These are phyloP conservation scores for Aspergillus viridinutans DNA, from an alignment of 2,329 filamentous ascomycete genomes.

Conservation along the genomic window DNA sequence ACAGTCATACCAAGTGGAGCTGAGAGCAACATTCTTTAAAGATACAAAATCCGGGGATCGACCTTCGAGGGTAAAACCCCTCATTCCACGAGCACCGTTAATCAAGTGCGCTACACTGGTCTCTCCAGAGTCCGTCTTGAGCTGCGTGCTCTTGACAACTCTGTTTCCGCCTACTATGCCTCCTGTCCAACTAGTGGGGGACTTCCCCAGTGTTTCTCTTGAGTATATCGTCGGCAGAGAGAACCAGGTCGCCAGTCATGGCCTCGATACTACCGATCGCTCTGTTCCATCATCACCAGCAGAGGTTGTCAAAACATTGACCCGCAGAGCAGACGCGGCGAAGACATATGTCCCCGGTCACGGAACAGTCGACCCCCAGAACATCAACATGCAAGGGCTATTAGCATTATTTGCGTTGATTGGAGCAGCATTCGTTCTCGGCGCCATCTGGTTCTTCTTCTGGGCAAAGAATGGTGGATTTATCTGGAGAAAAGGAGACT, in stretches of 20 bases:
- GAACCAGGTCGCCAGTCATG: constrained; percentile 5
- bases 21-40: not conserved
- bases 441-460: constrained; percentile 95
- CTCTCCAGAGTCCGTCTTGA: constrained; percentile 28
- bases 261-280: not conserved
- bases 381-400: constrained; percentile 57
- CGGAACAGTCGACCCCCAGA: constrained; percentile 38
- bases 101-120: constrained; percentile 3
- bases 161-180: constrained; percentile 24
- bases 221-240: constrained; percentile 13
- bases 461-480: constrained; percentile 97
- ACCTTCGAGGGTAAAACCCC: constrained; percentile 1
- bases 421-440: constrained; percentile 68
- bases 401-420: constrained; percentile 84
- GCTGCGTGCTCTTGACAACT: constrained; percentile 33
- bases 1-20: not conserved
- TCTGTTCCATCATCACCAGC: constrained; percentile 14
- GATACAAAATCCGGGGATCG: not conserved
- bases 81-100: constrained; percentile 3
- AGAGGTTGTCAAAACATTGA: constrained; percentile 25
- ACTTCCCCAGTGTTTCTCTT: constrained; percentile 20
- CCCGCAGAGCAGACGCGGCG: constrained; percentile 23
- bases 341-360: constrained; percentile 25
- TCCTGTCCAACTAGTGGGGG: constrained; percentile 23
- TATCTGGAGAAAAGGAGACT: constrained; percentile 77